Evolutionary conservation across 2,329 filamentous ascomycete species (phyloP).

Genomic region (Botrytis porri): DNA sequence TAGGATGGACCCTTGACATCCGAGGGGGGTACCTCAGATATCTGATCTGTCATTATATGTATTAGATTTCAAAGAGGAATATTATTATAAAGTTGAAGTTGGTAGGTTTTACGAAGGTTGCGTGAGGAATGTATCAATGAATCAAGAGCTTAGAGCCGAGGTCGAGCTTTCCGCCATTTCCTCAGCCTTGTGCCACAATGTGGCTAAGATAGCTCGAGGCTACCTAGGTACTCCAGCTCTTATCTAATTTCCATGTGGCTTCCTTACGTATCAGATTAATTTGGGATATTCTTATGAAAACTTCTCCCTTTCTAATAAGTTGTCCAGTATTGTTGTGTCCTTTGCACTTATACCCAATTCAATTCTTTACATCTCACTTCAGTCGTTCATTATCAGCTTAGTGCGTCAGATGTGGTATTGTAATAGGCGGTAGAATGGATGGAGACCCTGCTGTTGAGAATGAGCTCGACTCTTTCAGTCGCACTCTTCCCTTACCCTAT

Average conservation of each 20-base stretch:
- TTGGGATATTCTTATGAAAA: conserved; percentile 1
- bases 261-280: conserved; percentile 9
- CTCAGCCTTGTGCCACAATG: conserved; percentile 12
- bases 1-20: conserved; percentile 44
- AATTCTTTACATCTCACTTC: conserved; percentile 24
- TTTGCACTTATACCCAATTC: not conserved
- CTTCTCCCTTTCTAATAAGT: conserved; percentile 1
- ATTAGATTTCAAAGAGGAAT: not conserved
- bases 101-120: not conserved
- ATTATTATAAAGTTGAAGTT: not conserved
- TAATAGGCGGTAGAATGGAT: conserved; percentile 54
- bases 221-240: no score
- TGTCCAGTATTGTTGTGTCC: not conserved
- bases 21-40: conserved; percentile 17
- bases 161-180: conserved; percentile 10
- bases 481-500: conserved; percentile 83
- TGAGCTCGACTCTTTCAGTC: conserved; percentile 79
- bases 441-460: conserved; percentile 69
- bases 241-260: conserved; percentile 8
- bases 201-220: conserved; percentile 9
- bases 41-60: conserved; percentile 23
- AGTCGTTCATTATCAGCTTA: conserved; percentile 31
- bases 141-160: conserved; percentile 13
- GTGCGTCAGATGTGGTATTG: conserved; percentile 33
- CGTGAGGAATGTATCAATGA: not conserved